Conservation (phyloP, 106 monocot genomes). For the Ottelia alismoides region DNA sequence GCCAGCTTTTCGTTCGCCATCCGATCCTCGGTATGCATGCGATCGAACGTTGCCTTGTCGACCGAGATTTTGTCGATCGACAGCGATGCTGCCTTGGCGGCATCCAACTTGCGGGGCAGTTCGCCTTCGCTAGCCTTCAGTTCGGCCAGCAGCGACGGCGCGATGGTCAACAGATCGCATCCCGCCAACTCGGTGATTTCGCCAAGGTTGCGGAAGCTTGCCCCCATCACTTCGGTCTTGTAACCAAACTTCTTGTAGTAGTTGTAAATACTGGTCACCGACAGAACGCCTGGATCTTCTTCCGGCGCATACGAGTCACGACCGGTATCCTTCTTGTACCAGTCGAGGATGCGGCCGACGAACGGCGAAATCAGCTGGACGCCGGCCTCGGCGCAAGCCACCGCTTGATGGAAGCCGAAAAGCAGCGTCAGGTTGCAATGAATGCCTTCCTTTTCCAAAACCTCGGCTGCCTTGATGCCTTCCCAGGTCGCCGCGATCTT, state of each 20-base stretch:
- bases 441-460: not conserved
- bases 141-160: not conserved
- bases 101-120: not conserved
- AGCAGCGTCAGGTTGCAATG: not conserved
- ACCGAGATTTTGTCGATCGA: not conserved
- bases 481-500: not conserved
- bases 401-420: not conserved
- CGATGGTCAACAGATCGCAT: not conserved
- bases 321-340: constrained; percentile 1
- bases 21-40: not conserved
- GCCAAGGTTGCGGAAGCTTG: not conserved
- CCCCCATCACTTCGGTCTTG: not conserved
- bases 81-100: not conserved
- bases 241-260: not conserved
- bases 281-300: not conserved
- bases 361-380: not conserved
- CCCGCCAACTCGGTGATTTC: not conserved
- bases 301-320: not conserved
- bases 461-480: not conserved
- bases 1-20: not conserved
- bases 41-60: not conserved
- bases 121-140: not conserved
- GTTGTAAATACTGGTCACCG: not conserved
- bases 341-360: not conserved
- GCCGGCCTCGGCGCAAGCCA: not conserved